Conservation (phyloP, 2,329 filamentous ascomycete genomes). For the Pseudocercospora crystallina region DNA sequence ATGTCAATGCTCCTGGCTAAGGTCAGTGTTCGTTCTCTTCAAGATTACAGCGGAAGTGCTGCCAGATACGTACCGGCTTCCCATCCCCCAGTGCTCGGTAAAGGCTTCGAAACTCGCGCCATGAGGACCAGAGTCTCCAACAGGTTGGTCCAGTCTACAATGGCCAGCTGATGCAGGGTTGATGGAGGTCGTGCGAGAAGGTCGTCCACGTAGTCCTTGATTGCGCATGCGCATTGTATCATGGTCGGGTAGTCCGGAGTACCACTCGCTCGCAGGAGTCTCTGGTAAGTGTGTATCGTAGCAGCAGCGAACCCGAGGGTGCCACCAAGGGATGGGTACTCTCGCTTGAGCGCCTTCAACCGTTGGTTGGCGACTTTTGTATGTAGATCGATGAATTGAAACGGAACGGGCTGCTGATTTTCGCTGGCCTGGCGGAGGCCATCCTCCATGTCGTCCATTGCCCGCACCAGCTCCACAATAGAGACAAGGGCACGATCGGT, state of each 20-base stretch:
- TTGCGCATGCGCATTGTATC: conserved; percentile 27
- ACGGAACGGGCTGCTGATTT: conserved; percentile 6
- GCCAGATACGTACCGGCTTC: conserved; percentile 13
- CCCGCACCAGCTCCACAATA: conserved; percentile 21
- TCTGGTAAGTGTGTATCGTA: conserved; percentile 24
- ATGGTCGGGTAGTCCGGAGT: conserved; percentile 22
- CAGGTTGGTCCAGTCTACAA: conserved; percentile 29
- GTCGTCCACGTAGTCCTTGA: conserved; percentile 33
- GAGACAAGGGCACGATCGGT: conserved; percentile 18
- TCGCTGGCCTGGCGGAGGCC: conserved; percentile 14
- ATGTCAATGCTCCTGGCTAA: conserved; percentile 19
- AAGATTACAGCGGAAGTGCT: too few relatives aligned
- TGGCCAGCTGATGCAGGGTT: conserved; percentile 24
- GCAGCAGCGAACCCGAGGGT: conserved; percentile 22
- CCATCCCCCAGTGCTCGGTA: conserved; percentile 19
- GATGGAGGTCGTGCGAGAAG: conserved; percentile 23
- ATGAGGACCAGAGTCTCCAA: conserved; percentile 26
- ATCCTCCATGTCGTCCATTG: conserved; percentile 25
- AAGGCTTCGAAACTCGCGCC: conserved; percentile 21
- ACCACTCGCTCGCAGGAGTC: conserved; percentile 19
- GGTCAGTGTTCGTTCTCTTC: too few relatives aligned
- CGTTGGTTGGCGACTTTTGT: conserved; percentile 21
- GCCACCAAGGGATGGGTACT: conserved; percentile 20
- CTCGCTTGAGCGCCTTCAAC: conserved; percentile 26
- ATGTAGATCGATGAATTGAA: conserved; percentile 20